These are phyloP conservation scores for Elsinoe batatas DNA, from an alignment of 2,329 filamentous ascomycete genomes.

Conservation along the genomic window DNA sequence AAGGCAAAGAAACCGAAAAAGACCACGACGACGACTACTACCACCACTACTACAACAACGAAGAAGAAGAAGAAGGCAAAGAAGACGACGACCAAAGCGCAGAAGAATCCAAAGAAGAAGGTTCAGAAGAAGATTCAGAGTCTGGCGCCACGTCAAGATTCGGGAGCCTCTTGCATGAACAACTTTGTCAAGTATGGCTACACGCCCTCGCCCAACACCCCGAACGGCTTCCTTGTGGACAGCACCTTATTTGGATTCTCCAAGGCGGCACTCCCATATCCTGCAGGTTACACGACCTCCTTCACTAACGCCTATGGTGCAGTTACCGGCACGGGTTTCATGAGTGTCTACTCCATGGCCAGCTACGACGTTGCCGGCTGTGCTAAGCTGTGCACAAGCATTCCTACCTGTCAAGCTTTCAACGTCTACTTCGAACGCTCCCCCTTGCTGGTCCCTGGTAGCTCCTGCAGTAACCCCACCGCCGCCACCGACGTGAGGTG, in stretches of 20 bases:
- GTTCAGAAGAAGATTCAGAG: neutral
- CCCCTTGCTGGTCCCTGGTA: constrained; percentile 16
- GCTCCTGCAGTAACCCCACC: constrained; percentile 13
- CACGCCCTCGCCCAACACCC: constrained; percentile 5
- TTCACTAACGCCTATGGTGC: constrained; percentile 12
- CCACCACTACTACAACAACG: neutral
- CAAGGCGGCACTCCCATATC: constrained; percentile 7
- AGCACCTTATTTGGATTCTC: constrained; percentile 7
- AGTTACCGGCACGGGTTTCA: constrained; percentile 14
- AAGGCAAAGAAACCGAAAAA: neutral
- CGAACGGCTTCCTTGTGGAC: constrained; percentile 15
- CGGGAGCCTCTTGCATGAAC: neutral
- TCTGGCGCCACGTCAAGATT: neutral
- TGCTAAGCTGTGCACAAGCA: constrained; percentile 15
- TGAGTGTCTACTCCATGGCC: constrained; percentile 14
- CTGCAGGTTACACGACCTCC: constrained; percentile 14
- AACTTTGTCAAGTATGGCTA: constrained; percentile 11
- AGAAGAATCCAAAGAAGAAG: neutral
- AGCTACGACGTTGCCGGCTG: constrained; percentile 14
- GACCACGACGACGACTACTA: neutral
- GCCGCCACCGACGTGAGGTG: constrained; percentile 10
- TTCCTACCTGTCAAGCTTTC: constrained; percentile 15
- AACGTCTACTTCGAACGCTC: constrained; percentile 19
- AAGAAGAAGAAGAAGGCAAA: neutral
- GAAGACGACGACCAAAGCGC: neutral